Percentiles rank a stretch among this genome's conserved stretches.
Conservation (phyloP, 192 early-diverging fungal genomes). For the Entomortierella parvispora region DNA sequence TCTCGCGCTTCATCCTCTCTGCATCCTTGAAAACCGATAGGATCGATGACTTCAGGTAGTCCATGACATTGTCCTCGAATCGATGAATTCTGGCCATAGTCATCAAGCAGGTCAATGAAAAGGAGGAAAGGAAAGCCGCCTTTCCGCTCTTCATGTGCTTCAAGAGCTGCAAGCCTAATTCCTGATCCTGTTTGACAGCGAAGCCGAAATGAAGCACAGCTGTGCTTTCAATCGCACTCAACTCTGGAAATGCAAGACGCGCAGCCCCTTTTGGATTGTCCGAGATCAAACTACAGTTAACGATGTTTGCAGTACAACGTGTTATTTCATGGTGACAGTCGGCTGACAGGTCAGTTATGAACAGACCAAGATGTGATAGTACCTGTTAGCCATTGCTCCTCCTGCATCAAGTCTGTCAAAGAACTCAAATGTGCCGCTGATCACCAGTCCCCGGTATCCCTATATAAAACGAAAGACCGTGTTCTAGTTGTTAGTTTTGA, state of each 20-base stretch:
- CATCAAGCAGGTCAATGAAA: conserved; percentile 74
- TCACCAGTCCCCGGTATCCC: conserved; percentile 66
- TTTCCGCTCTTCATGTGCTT: conserved; percentile 62
- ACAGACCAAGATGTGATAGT: too few relatives aligned
- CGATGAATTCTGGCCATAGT: conserved; percentile 75
- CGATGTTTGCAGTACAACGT: conserved; percentile 21
- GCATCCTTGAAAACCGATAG: conserved; percentile 55
- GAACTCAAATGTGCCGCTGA: conserved; percentile 63
- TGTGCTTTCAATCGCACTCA: conserved; percentile 70
- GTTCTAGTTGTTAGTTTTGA: too few relatives aligned
- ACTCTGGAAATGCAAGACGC: conserved; percentile 37
- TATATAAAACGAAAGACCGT: conserved; percentile 15
- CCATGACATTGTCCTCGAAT: conserved; percentile 71
- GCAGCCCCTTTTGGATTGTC: conserved; percentile 27
- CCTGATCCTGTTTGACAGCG: conserved; percentile 79
- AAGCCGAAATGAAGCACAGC: conserved; percentile 79
- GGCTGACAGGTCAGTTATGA: too few relatives aligned
- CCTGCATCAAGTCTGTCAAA: conserved; percentile 66
- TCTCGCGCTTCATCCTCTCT: conserved; percentile 53
- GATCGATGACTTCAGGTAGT: conserved; percentile 60
- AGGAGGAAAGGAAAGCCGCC: conserved; percentile 59
- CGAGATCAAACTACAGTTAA: conserved; percentile 27
- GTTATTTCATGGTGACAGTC: conserved; percentile 2
- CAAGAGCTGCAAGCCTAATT: conserved; percentile 62
- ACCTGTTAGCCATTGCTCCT: conserved; percentile 18